Evolutionary conservation across 495 filamentous ascomycete genomes (phyloP), one percentile per base, ranked within the genome.

Genomic region (Sordaria brevicollis): DNA sequence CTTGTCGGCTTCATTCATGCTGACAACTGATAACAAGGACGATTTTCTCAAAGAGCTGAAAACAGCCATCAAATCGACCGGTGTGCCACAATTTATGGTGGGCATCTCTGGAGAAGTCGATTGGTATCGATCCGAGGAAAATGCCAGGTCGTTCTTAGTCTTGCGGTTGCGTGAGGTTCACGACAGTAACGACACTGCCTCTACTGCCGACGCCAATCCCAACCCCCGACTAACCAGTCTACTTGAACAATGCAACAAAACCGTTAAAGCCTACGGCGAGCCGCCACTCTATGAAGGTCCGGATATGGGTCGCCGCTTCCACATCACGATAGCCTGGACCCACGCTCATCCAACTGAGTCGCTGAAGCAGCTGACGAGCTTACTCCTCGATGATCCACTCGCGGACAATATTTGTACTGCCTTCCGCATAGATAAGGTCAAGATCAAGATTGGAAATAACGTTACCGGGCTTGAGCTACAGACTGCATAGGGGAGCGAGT

Each of bases 121-220:
- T 73, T 88, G 79, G 80, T 80, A 80, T 72, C 81, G 73, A 71
- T 82, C 78, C 35, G 74, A 84, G 35, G 91, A 94, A 74, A 85
- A 86, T 17, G 92, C 87, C 25, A 86, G 95, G 17, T 96, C 93
- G 84, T 99, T 99, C 76, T 84, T 97, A 4, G 93, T 97, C 5
- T 76, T 97, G 35, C 81, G 88, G 35, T 81, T 91, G 25, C 70
- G 33, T 4, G 49, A 57, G 49, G 49, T 31, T 57, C 49, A 57
- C n/a, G 69, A 65, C 62, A 25, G 36, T 13, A 35, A 41, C 33
- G 2, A 33, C 10, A 37, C 13, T 75, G 4, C 66, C 72, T 65
- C 29, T n/a, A 43, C 8, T 35, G 34, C 68, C 65, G 2, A 68
- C 43, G 25, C 66, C 33, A 57, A 69, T 17, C 62, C 68, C 15